A percentile compares a stretch with the other conserved stretches of the same genome.
Evolutionary conservation across 345 rosid genomes (phyloP).

Genomic region (Corchorus capsularis): DNA sequence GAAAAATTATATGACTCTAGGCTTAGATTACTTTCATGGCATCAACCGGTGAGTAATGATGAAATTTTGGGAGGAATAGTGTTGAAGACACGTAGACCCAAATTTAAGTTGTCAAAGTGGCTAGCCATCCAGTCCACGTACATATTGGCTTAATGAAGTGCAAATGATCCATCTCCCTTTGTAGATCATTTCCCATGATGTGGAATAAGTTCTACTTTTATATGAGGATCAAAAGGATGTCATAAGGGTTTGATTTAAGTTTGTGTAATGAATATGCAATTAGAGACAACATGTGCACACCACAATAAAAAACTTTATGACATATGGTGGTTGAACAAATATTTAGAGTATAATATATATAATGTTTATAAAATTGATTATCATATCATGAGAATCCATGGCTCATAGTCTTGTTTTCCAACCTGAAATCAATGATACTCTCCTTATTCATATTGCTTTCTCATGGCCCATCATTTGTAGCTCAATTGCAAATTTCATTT

Average conservation of each 20-base stretch:
- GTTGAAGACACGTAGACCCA: too few species aligned
- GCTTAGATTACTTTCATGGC: too few species aligned
- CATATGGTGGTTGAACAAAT: neutral
- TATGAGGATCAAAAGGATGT: neutral
- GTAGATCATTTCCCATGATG: too few species aligned
- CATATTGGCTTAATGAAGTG: too few species aligned
- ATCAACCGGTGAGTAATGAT: too few species aligned
- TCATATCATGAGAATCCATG: neutral
- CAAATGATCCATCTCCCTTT: too few species aligned
- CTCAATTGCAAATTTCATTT: neutral
- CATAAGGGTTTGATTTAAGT: neutral
- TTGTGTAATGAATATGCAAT: neutral
- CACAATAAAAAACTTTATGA: neutral
- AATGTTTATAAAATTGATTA: neutral
- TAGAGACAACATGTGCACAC: conserved; percentile 2
- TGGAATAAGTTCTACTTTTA: neutral
- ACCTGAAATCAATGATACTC: neutral
- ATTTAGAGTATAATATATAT: neutral
- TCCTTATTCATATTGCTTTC: neutral
- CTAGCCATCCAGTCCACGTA: too few species aligned
- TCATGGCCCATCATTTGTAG: neutral
- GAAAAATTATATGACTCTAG: too few species aligned
- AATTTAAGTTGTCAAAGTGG: too few species aligned
- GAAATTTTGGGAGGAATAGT: too few species aligned
- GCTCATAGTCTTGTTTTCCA: neutral